Base-by-base conservation (phyloP, 1,139 yeast genomes). In the Kodamaea ohmeri region DNA sequence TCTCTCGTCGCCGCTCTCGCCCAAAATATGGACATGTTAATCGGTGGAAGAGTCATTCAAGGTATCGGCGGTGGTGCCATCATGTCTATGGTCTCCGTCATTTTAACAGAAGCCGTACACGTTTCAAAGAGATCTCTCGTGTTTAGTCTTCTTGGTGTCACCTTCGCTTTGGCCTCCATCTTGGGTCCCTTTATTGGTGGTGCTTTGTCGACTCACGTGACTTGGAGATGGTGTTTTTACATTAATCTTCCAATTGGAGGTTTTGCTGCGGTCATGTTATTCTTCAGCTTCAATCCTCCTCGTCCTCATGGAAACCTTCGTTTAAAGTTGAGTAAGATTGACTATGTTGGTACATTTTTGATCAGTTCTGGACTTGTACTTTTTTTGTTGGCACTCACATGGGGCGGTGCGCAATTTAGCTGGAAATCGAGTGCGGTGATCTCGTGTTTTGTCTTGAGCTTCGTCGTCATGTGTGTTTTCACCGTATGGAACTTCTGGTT, bases 391-490 rank as follows among this genome's bases (percentile, higher is more conserved):
- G 83, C 70, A 1, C 51, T 78, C 38, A 70, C 80, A 1, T 71
- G 76, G 45, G 84, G 83, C 15, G 75, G 77, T 9, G 55, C 56
- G 13, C 56, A 63, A 17, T 65, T 56, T 41, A 53, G 65, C 0
- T 77, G 83, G 83, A 58, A 63, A 16, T 77, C 84, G 2, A 78
- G 77, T 3, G 69, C 78, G 2, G 78, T 78, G 0, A 76, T 82
- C 17, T 52, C 63, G 24, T 68, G 76, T 50, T 75, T 83, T 47
- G 65, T 71, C 6, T 47, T 81, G 25, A 84, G 87, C 11, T 79
- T 78, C 0, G 36, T 71, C 0, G 29, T 71, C 4, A 27, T 65
- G 0, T 51, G 70, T 9, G 49, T 48, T 1, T 79, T 79, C 44
- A 38, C 59, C 17, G 49, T 68, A 18, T 81, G 77, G 68, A 78